A percentile compares a stretch with the other conserved stretches of the same genome.
Conservation (phyloP, 2,329 filamentous ascomycete genomes). For the Xylariaceae sp. region DNA sequence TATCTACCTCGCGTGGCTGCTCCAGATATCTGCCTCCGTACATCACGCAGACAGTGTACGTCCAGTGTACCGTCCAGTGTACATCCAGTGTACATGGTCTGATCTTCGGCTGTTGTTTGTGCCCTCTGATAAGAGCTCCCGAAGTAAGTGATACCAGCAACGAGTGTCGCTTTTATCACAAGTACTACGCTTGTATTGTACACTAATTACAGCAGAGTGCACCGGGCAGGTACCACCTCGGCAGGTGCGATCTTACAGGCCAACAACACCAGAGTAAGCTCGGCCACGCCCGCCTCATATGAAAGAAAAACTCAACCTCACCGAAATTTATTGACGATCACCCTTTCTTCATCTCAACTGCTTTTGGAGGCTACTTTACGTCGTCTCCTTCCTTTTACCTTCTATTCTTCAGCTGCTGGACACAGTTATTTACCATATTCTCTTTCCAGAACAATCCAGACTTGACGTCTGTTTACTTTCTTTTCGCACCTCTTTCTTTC, state of each 20-base stretch:
- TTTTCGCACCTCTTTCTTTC: slow-evolving; percentile 6
- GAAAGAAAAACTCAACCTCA: not conserved
- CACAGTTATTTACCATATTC: slow-evolving; percentile 11
- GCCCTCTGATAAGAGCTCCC: not conserved
- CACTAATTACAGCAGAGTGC: not conserved
- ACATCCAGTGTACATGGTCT: not conserved
- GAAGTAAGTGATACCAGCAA: not conserved
- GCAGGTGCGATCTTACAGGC: not conserved
- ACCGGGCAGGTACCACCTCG: not conserved
- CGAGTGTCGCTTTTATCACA: not conserved
- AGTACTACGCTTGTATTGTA: not conserved
- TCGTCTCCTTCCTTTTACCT: slow-evolving; percentile 3
- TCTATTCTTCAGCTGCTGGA: slow-evolving; percentile 19
- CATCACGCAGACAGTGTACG: not conserved
- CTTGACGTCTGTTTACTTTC: slow-evolving; percentile 24
- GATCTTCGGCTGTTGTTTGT: not conserved
- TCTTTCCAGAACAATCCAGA: slow-evolving; percentile 7
- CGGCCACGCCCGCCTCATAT: not conserved
- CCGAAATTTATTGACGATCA: not conserved
- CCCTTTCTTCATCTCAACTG: not conserved
- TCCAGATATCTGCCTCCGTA: not conserved
- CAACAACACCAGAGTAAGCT: not conserved
- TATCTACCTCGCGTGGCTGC: not conserved
- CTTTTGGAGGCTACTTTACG: not conserved
- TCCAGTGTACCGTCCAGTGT: not conserved